Conservation (phyloP, 208 protist genomes). For the Crithidia bombi region DNA sequence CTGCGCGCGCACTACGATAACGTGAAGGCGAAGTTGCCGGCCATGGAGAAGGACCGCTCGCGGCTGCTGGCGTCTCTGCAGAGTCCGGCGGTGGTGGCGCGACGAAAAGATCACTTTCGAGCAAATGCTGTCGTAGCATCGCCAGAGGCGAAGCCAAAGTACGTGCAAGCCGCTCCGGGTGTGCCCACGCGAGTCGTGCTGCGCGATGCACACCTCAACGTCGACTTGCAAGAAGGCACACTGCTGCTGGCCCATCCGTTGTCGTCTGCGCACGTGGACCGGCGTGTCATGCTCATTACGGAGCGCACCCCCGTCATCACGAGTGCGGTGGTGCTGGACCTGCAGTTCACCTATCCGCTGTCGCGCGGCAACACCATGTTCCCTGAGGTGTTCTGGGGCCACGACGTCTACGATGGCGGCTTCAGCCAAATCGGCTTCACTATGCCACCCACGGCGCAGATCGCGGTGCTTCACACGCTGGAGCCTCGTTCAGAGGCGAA, state of each 20-base stretch:
- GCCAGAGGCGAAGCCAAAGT: slow-evolving; percentile 16
- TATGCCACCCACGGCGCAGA: slow-evolving; percentile 86
- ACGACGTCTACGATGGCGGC: slow-evolving; percentile 86
- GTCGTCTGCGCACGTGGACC: slow-evolving; percentile 79
- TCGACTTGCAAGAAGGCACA: slow-evolving; percentile 69
- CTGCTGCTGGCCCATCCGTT: slow-evolving; percentile 83
- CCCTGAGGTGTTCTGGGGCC: slow-evolving; percentile 90
- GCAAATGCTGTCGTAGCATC: slow-evolving; percentile 40
- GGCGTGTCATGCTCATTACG: slow-evolving; percentile 81
- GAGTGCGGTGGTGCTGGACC: slow-evolving; percentile 78
- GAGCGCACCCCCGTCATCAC: slow-evolving; percentile 67
- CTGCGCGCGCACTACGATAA: slow-evolving; percentile 75
- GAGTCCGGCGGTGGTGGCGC: slow-evolving; percentile 27
- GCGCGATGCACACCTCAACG: slow-evolving; percentile 31
- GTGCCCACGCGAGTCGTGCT: slow-evolving; percentile 59
- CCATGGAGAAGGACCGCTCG: slow-evolving; percentile 53
- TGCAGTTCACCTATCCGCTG: slow-evolving; percentile 78
- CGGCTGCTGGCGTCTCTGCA: slow-evolving; percentile 44
- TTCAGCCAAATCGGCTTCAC: slow-evolving; percentile 85
- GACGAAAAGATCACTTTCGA: slow-evolving; percentile 46
- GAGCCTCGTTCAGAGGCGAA: slow-evolving; percentile 34
- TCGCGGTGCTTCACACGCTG: slow-evolving; percentile 80
- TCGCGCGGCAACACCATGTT: slow-evolving; percentile 88
- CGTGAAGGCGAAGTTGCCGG: slow-evolving; percentile 50
- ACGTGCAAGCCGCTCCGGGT: slow-evolving; percentile 45